phyloP scores from a whole-genome alignment of 257 asterid genomes.

The Orobanche coerulescens region DNA sequence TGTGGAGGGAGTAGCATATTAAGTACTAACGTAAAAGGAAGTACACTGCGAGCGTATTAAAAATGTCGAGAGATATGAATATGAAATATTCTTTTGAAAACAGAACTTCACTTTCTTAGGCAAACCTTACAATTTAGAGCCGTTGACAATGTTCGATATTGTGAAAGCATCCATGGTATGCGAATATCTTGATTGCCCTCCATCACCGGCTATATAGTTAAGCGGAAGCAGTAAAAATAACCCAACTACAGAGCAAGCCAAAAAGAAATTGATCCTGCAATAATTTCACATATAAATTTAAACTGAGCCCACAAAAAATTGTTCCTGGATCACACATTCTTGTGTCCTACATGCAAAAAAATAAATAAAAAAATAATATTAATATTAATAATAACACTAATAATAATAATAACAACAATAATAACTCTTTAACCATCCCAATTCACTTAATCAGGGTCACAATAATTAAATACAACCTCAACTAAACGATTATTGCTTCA shows the following conservation, averaged over 20 bases:
- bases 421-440: too few relatives aligned
- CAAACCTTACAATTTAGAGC: conserved; percentile 62
- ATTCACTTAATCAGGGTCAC: too few relatives aligned
- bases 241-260: conserved; percentile 66
- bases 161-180: conserved; percentile 73
- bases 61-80: background rate
- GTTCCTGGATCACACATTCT: background rate
- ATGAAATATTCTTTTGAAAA: background rate
- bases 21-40: background rate
- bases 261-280: conserved; percentile 80
- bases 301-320: too few relatives aligned
- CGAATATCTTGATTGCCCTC: conserved; percentile 25
- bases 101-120: background rate
- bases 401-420: too few relatives aligned
- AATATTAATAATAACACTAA: too few relatives aligned
- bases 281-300: conserved; percentile 17
- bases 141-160: conserved; percentile 61
- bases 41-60: background rate
- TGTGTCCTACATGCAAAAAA: background rate
- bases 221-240: conserved; percentile 61
- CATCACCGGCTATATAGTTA: conserved; percentile 51
- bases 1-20: too few relatives aligned
- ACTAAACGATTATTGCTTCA: too few relatives aligned
- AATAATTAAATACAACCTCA: too few relatives aligned
- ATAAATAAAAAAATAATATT: too few relatives aligned